Evolutionary conservation across 495 filamentous ascomycete species (phyloP), one percentile per base, ranked within the genome.

Genomic region (Podospora tetraspora): DNA sequence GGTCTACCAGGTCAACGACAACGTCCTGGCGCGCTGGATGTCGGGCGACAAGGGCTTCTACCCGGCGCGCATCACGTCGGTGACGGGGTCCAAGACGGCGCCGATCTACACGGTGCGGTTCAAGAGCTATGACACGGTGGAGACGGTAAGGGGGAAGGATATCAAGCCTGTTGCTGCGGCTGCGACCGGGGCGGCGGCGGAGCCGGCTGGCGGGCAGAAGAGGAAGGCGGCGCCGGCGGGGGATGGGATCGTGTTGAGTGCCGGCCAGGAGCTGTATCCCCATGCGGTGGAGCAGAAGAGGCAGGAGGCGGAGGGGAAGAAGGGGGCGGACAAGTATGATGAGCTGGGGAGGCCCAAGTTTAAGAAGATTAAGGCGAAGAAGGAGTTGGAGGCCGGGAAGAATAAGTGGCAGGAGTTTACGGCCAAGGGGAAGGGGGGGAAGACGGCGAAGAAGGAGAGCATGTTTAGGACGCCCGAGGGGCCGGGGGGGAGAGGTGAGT

Each of bases 381-480:
- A 92, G 76, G 92, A 94, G 75, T 83, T 99, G 12, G 93, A 97
- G 80, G 90, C 86, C 69, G 90, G 90, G 70, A 97, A 97, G 83
- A 92, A 84, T 71, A 97, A 95, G 74, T 99, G 95, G 95, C 90
- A 97, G 78, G 90, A 94, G 72, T 99, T 96, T 76, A 88, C 86
- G 56, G 82, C 82, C 71, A 96, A 94, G 80, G 90, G 91, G 22
- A 93, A 92, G 75, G 81, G 87, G 56, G 90, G 87, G 60, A 93
- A 91, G 78, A 71, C 80, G n/a, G 74, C 76, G 59, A 93, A 92
- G 80, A 97, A 97, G 82, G 93, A 98, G 19, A 96, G 92, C 81
- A 97, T 97, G 95, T 99, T 99, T 73, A 87, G 96, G 27, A 97
- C 94, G 2, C 91, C 91, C 0, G 92, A 96, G 27, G 90, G 92